These are phyloP conservation scores for Fusarium pseudograminearum DNA, from an alignment of 2,329 filamentous ascomycete genomes.

Conservation along the genomic window DNA sequence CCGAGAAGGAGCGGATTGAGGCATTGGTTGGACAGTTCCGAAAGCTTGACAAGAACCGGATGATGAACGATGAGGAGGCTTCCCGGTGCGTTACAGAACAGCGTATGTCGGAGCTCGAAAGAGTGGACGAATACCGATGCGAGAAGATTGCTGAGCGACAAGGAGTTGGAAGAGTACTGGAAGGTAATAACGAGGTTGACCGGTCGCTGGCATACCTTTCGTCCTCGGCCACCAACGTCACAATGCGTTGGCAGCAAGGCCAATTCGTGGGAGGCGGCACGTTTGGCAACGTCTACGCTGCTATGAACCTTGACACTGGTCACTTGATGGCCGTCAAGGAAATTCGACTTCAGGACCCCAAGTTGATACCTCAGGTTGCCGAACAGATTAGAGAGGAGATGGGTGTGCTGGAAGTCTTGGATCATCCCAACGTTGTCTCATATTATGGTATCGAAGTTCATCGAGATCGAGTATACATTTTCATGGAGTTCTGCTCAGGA, in stretches of 20 bases:
- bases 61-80: constrained; percentile 87
- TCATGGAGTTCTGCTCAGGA: constrained; percentile 99
- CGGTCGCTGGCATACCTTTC: constrained; percentile 93
- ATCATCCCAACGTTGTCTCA: constrained; percentile 97
- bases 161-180: constrained; percentile 88
- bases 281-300: constrained; percentile 96
- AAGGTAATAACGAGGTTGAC: constrained; percentile 95
- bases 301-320: constrained; percentile 95
- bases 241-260: constrained; percentile 98
- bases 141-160: constrained; percentile 87
- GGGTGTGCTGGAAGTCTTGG: constrained; percentile 92
- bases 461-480: constrained; percentile 99
- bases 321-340: constrained; percentile 99
- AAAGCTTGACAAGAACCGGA: constrained; percentile 80
- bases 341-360: constrained; percentile 95
- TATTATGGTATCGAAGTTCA: constrained; percentile 99
- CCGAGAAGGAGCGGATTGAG: constrained; percentile 89
- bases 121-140: constrained; percentile 82
- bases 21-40: constrained; percentile 80
- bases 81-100: constrained; percentile 78
- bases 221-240: constrained; percentile 93
- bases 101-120: constrained; percentile 77
- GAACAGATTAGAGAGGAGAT: constrained; percentile 97
- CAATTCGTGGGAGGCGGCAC: constrained; percentile 97
- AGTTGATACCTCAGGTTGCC: constrained; percentile 93